phyloP scores from a whole-genome alignment of 345 rosid genomes.

The Iberis pinnata region DNA sequence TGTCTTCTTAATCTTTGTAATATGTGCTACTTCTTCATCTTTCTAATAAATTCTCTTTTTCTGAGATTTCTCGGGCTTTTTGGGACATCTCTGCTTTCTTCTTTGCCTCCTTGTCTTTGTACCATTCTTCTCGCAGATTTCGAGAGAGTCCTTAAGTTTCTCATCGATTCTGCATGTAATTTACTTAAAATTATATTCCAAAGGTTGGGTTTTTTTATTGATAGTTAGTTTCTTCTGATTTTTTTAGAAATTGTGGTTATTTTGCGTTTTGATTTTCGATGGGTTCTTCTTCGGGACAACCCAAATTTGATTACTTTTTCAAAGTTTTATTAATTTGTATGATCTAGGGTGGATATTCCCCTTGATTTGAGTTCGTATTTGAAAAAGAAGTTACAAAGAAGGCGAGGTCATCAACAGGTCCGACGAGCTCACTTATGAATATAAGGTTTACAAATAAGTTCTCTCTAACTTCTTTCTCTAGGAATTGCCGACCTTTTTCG shows the following conservation, averaged over 20 bases:
- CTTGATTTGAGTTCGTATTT: too few species aligned
- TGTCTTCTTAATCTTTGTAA: too few species aligned
- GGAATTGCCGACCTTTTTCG: too few species aligned
- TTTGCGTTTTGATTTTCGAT: slow-evolving; percentile 13
- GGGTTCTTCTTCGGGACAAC: slow-evolving; percentile 55
- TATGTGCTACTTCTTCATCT: too few species aligned
- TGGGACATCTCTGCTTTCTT: slow-evolving; percentile 17
- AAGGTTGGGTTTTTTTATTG: slow-evolving; percentile 10
- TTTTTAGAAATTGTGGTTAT: background rate
- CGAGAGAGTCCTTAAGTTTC: slow-evolving; percentile 10
- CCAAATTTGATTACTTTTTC: slow-evolving; percentile 68
- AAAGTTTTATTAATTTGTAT: slow-evolving; percentile 62
- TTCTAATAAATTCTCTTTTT: too few species aligned
- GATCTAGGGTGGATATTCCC: too few species aligned
- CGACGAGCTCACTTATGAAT: too few species aligned
- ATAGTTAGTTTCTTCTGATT: background rate
- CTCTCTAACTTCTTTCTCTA: too few species aligned
- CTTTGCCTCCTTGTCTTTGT: slow-evolving; percentile 4
- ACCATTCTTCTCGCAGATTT: slow-evolving; percentile 20
- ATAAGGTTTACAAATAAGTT: too few species aligned
- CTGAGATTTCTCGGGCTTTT: slow-evolving; percentile 12
- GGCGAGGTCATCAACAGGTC: too few species aligned
- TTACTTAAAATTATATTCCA: too few species aligned
- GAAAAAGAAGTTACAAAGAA: too few species aligned
- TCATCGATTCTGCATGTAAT: slow-evolving; percentile 3